phyloP scores from a whole-genome alignment of 176 grass and related monocot species.

The Otatea glauca region DNA sequence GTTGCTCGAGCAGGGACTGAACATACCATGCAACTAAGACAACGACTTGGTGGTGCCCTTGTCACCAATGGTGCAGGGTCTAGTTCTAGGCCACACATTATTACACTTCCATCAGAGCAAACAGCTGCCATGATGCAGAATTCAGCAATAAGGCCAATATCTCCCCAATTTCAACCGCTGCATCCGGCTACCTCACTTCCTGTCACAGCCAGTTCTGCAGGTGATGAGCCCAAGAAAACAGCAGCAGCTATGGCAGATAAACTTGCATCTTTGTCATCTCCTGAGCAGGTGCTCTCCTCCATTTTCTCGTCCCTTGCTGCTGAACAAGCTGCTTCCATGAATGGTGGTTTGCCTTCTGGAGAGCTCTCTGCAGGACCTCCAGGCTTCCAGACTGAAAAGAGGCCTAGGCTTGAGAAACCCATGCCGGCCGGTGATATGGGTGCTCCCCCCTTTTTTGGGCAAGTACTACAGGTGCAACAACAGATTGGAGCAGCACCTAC shows the following conservation, averaged over 20 bases:
- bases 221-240: slow-evolving; percentile 76
- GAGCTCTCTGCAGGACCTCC: slow-evolving; percentile 53
- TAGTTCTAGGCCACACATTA: no score
- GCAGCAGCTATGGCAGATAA: slow-evolving; percentile 93
- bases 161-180: slow-evolving; percentile 47
- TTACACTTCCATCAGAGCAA: slow-evolving; percentile 46
- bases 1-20: slow-evolving; percentile 54
- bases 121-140: slow-evolving; percentile 43
- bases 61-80: not conserved
- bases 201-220: slow-evolving; percentile 37
- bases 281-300: slow-evolving; percentile 68
- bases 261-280: slow-evolving; percentile 75
- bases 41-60: slow-evolving; percentile 32
- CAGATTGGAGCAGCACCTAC: slow-evolving; percentile 53
- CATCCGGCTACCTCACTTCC: slow-evolving; percentile 51
- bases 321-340: slow-evolving; percentile 72
- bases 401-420: slow-evolving; percentile 67
- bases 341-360: slow-evolving; percentile 28
- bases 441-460: slow-evolving; percentile 55
- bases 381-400: slow-evolving; percentile 72
- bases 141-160: slow-evolving; percentile 25
- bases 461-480: slow-evolving; percentile 44
- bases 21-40: slow-evolving; percentile 46
- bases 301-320: slow-evolving; percentile 74
- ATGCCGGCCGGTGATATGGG: slow-evolving; percentile 37